Base-by-base conservation (phyloP, 1,284 basidiomycete genomes). In the Cryptococcus jaspeensis region DNA sequence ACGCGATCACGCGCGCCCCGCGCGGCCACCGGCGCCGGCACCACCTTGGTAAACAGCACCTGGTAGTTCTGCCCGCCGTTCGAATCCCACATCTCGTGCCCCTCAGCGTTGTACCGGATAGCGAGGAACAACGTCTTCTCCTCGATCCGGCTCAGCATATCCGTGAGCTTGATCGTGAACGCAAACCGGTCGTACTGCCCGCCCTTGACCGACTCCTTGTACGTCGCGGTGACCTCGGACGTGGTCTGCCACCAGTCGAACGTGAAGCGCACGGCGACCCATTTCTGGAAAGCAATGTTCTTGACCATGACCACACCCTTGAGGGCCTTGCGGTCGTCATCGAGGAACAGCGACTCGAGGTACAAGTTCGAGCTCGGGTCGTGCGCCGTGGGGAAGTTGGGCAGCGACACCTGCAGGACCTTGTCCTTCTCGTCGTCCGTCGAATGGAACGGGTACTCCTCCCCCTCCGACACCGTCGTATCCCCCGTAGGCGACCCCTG, bases 181-280 rank as follows among this genome's bases (percentile, higher is more conserved):
- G 71, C 65, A 72, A 83, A 84, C 18, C 81, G 75, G 72, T 94
- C 92, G 68, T 85, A 84, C 37, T 71, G 78, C 50, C 81, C 82
- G n/a, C 77, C 78, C 55, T 81, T 80, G 18, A 87, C 74, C 23
- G 87, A 86, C 63, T 88, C 86, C 50, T 84, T 78, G 74, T 91
- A 88, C 44, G 84, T 85, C 23, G 87, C 93, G 1, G 87, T 85
- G 46, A 97, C 90, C 78, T 98, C 94, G 73, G 88, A 92, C 56
- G 90, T 94, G 38, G 94, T 98, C 76, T 92, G 90, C 94, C 95
- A 98, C 69, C 82, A 83, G 74, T 98, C 94, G 65, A 94, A 84
- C 1, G 94, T 97, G 78, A 97, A 98, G 40, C 94, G 86, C 22
- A 92, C 85, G 9, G 86, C 88, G 55, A 97, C 83, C 82, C 85